A percentile compares a stretch with the other conserved stretches of the same genome.
phyloP scores from a whole-genome alignment of 2,329 filamentous ascomycete genomes.

The Colletotrichum higginsianum region DNA sequence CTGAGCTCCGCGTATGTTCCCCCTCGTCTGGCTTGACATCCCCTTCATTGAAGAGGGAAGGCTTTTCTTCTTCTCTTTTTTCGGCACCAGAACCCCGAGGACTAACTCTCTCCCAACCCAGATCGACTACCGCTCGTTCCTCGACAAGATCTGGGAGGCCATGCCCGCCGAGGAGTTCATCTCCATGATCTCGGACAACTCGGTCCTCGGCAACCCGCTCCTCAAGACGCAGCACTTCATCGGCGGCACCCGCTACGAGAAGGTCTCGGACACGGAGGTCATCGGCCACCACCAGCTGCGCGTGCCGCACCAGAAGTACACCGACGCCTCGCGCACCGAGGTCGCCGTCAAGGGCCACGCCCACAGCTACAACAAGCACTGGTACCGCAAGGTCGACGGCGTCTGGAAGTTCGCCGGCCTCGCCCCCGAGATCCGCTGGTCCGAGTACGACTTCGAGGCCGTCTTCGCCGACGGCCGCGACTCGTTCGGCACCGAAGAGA shows the following conservation, averaged over 20 bases:
- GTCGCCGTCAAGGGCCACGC: slow-evolving; percentile 73
- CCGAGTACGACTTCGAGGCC: slow-evolving; percentile 70
- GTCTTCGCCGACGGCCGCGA: slow-evolving; percentile 57
- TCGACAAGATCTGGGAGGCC: slow-evolving; percentile 71
- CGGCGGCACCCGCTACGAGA: slow-evolving; percentile 71
- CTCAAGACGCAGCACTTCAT: slow-evolving; percentile 78
- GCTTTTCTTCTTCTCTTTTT: too few relatives aligned
- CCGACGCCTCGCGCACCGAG: slow-evolving; percentile 60
- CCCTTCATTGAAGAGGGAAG: too few relatives aligned
- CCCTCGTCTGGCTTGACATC: slow-evolving; percentile 50
- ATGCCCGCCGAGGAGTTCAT: slow-evolving; percentile 76
- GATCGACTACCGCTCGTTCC: slow-evolving; percentile 80
- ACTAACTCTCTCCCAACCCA: slow-evolving; percentile 47
- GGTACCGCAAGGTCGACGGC: slow-evolving; percentile 71
- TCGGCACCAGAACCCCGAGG: too few relatives aligned
- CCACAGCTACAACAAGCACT: slow-evolving; percentile 71
- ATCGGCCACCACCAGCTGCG: slow-evolving; percentile 74
- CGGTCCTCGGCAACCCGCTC: slow-evolving; percentile 73
- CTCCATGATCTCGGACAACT: slow-evolving; percentile 69
- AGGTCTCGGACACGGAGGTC: slow-evolving; percentile 70
- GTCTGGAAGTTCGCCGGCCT: slow-evolving; percentile 74
- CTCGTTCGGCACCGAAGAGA: slow-evolving; percentile 29
- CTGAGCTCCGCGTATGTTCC: slow-evolving; percentile 62
- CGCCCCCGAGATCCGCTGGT: slow-evolving; percentile 69
- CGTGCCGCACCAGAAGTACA: slow-evolving; percentile 74